Evolutionary conservation across 176 grass and related monocot species (phyloP).

Genomic region (Lolium rigidum): DNA sequence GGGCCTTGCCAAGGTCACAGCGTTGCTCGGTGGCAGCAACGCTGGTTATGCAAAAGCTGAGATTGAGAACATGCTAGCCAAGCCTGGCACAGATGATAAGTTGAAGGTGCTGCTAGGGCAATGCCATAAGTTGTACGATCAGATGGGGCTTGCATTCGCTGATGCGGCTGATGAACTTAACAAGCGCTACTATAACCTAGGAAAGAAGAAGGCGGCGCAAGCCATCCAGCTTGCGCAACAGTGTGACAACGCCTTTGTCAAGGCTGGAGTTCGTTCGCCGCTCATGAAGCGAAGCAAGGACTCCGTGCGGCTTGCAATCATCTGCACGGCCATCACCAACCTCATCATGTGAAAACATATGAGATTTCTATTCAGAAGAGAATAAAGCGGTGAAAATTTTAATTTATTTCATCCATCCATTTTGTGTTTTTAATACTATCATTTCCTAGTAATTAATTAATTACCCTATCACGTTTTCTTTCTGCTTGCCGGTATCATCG

Average conservation of each 20-base stretch:
- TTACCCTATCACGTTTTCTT: no score
- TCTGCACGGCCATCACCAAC: slow-evolving; percentile 18
- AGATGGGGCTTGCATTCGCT: not conserved
- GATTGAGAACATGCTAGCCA: not conserved
- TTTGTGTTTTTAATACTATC: no score
- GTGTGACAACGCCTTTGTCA: not conserved
- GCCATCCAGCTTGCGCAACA: not conserved
- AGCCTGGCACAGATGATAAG: not conserved
- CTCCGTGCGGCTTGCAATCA: not conserved
- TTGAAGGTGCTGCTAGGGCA: not conserved
- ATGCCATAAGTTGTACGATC: slow-evolving; percentile 10
- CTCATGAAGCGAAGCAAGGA: not conserved
- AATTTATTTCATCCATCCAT: no score
- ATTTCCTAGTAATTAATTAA: no score
- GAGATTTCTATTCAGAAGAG: not conserved
- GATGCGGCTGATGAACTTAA: not conserved
- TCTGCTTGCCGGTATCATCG: no score
- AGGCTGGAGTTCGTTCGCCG: not conserved
- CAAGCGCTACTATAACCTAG: not conserved
- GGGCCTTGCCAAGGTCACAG: slow-evolving; percentile 16
- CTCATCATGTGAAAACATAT: slow-evolving; percentile 32
- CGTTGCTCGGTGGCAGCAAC: not conserved
- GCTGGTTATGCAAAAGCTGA: not conserved
- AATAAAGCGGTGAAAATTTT: not conserved
- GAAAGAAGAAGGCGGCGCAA: not conserved